Evolutionary conservation across 495 filamentous ascomycete genomes (phyloP).

Genomic region (Aspergillus biplanus): DNA sequence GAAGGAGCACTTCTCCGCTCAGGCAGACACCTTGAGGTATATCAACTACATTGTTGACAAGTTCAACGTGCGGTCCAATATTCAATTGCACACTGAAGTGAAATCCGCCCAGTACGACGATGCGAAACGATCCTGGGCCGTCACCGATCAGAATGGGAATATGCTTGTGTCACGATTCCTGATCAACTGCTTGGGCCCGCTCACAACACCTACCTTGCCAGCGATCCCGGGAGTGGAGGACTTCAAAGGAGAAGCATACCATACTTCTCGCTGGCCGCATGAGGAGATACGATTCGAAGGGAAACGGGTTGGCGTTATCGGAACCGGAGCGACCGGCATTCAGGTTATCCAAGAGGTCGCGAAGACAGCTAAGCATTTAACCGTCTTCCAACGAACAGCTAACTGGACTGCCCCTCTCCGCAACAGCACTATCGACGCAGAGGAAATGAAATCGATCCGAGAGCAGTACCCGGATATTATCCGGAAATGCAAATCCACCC

Average conservation of each 20-base stretch:
- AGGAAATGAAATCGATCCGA: not conserved
- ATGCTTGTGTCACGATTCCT: constrained; percentile 46
- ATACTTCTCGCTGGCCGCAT: constrained; percentile 58
- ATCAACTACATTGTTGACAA: constrained; percentile 43
- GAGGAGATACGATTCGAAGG: constrained; percentile 42
- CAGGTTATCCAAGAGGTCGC: constrained; percentile 48
- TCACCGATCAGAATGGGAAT: constrained; percentile 47
- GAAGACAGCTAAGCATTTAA: not conserved
- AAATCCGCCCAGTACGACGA: constrained; percentile 43
- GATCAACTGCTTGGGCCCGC: constrained; percentile 34
- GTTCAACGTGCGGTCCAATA: constrained; percentile 38
- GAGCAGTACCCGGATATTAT: not conserved
- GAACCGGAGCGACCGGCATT: constrained; percentile 64
- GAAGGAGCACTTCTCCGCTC: constrained; percentile 50
- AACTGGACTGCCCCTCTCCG: not conserved
- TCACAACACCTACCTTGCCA: constrained; percentile 39
- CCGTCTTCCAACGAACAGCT: not conserved
- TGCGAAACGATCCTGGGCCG: constrained; percentile 40
- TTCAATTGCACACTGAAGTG: constrained; percentile 50
- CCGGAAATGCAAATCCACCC: not conserved
- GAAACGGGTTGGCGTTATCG: constrained; percentile 55
- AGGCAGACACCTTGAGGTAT: constrained; percentile 46
- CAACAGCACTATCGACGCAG: not conserved
- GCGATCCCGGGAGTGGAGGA: constrained; percentile 25
- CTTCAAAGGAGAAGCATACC: constrained; percentile 53